Evolutionary conservation across 73 alveolate species (phyloP).

Genomic region (Paramecium caudatum): DNA sequence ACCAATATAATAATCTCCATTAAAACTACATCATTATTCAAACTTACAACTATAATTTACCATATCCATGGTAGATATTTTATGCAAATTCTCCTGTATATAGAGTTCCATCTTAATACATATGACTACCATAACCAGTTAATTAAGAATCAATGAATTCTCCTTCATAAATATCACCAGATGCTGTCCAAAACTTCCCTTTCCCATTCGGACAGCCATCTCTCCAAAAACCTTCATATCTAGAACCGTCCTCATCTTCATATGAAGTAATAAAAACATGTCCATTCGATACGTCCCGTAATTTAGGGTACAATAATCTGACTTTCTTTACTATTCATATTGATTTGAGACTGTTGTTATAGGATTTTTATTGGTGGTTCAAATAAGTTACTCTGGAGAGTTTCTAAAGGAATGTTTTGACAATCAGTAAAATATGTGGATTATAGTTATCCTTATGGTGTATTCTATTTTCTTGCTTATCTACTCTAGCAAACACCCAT

Average conservation of each 20-base stretch:
- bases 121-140: constrained; percentile 67
- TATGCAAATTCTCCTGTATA: constrained; percentile 79
- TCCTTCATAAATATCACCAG: constrained; percentile 78
- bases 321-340: too few species aligned
- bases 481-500: too few species aligned
- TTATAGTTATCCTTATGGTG: too few species aligned
- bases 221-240: constrained; percentile 77
- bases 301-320: too few species aligned
- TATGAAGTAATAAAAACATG: background rate
- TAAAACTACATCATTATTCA: constrained; percentile 67
- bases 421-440: too few species aligned
- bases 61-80: constrained; percentile 79
- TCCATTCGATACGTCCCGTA: constrained; percentile 40
- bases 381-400: too few species aligned
- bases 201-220: constrained; percentile 73
- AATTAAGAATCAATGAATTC: constrained; percentile 67
- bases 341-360: too few species aligned
- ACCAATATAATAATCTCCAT: constrained; percentile 81
- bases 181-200: constrained; percentile 76
- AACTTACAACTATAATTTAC: constrained; percentile 21
- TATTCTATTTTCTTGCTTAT: too few species aligned
- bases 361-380: too few species aligned
- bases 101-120: constrained; percentile 58
- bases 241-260: constrained; percentile 60
- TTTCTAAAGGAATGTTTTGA: too few species aligned